phyloP scores from a whole-genome alignment of 768 basidiomycete genomes.

The Sutorius australiensis region DNA sequence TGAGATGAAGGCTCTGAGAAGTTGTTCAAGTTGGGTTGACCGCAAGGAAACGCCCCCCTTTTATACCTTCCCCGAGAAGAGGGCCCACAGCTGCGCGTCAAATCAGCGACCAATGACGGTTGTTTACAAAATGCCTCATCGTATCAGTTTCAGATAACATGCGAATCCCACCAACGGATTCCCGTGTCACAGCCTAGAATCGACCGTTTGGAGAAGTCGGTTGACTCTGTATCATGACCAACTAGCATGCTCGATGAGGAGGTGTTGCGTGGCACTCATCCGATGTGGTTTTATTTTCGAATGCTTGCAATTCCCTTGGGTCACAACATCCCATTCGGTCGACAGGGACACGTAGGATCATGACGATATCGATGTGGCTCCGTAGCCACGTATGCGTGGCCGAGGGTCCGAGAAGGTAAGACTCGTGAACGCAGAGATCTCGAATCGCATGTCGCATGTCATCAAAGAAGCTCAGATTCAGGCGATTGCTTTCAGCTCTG shows the following conservation, averaged over 20 bases:
- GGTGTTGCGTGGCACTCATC: background rate
- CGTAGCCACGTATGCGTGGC: too few species aligned
- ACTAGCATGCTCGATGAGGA: too few species aligned
- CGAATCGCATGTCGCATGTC: too few species aligned
- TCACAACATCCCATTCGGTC: background rate
- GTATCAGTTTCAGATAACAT: background rate
- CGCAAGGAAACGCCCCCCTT: background rate
- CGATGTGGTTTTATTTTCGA: background rate
- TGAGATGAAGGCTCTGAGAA: background rate
- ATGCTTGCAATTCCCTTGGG: background rate
- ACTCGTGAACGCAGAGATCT: too few species aligned
- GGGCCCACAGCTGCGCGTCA: background rate
- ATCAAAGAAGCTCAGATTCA: too few species aligned
- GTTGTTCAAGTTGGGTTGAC: background rate
- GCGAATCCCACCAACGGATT: background rate
- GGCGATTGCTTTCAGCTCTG: too few species aligned
- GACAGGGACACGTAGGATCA: background rate
- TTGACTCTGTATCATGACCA: background rate
- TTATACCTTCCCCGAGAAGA: conserved; percentile 6
- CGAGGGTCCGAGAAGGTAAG: background rate
- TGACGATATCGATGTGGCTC: background rate
- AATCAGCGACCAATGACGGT: background rate
- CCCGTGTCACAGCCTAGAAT: too few species aligned
- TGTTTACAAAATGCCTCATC: background rate
- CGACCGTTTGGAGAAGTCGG: background rate